Conservation (phyloP, 2,329 filamentous ascomycete species). For the Verticillium dahliae region DNA sequence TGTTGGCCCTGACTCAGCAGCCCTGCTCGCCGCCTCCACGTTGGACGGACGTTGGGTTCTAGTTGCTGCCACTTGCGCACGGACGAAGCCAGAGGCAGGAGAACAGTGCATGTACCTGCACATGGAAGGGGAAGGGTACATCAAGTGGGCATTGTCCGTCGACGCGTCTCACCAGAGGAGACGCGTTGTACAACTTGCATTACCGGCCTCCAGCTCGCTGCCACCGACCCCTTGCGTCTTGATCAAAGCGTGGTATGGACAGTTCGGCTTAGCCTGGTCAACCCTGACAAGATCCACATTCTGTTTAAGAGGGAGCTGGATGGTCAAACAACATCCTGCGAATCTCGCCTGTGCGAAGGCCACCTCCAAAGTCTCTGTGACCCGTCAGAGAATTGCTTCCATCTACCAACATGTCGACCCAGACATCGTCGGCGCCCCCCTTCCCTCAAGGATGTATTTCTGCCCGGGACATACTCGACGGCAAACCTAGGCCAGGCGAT, state of each 20-base stretch:
- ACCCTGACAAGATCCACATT: no score
- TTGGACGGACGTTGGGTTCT: not conserved
- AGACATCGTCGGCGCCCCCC: not conserved
- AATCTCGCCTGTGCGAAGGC: no score
- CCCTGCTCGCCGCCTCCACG: not conserved
- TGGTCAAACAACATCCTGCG: no score
- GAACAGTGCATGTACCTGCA: no score
- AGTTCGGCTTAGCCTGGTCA: no score
- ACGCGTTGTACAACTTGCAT: not conserved
- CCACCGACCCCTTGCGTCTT: no score
- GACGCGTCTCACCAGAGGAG: not conserved
- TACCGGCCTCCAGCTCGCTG: no score
- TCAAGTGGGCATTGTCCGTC: not conserved
- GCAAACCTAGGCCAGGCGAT: slow-evolving; percentile 16
- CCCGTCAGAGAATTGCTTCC: not conserved
- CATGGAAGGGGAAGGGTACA: not conserved
- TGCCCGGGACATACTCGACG: slow-evolving; percentile 37
- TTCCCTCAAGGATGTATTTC: slow-evolving; percentile 33
- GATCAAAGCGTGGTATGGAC: no score
- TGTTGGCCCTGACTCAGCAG: not conserved
- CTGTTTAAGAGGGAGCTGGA: no score
- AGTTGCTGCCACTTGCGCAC: not conserved
- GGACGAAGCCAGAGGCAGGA: not conserved
- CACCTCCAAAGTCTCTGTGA: not conserved
- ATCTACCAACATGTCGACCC: not conserved